Evolutionary conservation across 2,329 filamentous ascomycete genomes (phyloP).

Genomic region (Aspergillus fructus): DNA sequence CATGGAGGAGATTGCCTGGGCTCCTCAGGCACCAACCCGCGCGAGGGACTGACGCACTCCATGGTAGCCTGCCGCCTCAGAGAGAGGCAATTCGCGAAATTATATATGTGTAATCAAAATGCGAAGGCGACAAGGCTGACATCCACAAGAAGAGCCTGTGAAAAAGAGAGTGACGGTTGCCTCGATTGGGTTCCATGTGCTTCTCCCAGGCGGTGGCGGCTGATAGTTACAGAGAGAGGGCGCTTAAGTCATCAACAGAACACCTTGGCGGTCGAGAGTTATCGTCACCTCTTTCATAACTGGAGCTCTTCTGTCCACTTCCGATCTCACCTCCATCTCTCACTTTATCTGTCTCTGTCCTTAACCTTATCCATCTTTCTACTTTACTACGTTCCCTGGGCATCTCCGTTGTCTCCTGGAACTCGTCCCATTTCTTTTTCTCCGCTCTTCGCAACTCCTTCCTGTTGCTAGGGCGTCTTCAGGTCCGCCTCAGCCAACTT

Average conservation of each 20-base stretch:
- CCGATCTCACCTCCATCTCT: slow-evolving; percentile 26
- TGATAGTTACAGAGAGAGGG: slow-evolving; percentile 8
- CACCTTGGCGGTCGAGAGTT: slow-evolving; percentile 19
- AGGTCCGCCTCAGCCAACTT: slow-evolving; percentile 18
- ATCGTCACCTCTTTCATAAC: slow-evolving; percentile 40
- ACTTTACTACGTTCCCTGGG: slow-evolving; percentile 11
- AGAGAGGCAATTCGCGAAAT: neutral
- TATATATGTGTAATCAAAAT: neutral
- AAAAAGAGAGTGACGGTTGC: slow-evolving; percentile 1
- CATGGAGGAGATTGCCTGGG: neutral
- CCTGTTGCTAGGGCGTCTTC: slow-evolving; percentile 19
- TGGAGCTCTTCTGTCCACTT: slow-evolving; percentile 30
- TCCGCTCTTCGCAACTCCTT: slow-evolving; percentile 10
- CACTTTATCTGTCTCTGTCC: slow-evolving; percentile 7
- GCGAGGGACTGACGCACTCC: slow-evolving; percentile 1
- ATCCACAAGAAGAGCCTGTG: neutral
- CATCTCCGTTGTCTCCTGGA: slow-evolving; percentile 18
- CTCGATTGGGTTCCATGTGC: slow-evolving; percentile 39
- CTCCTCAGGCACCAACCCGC: slow-evolving; percentile 5
- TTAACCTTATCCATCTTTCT: slow-evolving; percentile 12
- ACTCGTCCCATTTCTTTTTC: slow-evolving; percentile 7
- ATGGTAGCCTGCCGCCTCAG: neutral
- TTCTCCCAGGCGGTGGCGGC: slow-evolving; percentile 35
- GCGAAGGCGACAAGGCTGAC: neutral
- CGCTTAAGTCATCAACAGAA: slow-evolving; percentile 33